These are phyloP conservation scores for Ceratorhiza oryzae-sativae DNA, from an alignment of 1,284 basidiomycete genomes.

Conservation along the genomic window DNA sequence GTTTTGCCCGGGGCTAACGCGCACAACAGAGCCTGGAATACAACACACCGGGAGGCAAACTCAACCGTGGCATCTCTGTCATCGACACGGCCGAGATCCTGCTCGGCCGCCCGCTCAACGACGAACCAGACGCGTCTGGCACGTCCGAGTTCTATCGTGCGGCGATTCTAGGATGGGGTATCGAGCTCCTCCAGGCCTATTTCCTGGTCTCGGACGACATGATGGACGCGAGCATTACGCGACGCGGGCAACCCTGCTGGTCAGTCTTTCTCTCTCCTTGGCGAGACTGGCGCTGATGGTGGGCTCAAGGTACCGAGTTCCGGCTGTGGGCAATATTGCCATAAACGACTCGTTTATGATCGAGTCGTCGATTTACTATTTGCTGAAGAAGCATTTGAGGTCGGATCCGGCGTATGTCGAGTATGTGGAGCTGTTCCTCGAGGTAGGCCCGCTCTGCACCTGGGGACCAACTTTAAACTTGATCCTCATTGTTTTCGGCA, in stretches of 20 bases:
- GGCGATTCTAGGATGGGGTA: conserved; percentile 93
- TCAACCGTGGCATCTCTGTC: conserved; percentile 95
- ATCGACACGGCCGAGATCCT: conserved; percentile 93
- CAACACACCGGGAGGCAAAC: conserved; percentile 94
- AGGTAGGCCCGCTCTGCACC: conserved; percentile 56
- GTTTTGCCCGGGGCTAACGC: neutral
- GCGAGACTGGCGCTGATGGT: neutral
- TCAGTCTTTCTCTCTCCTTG: neutral
- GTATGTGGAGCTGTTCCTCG: conserved; percentile 90
- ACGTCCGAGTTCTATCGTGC: conserved; percentile 81
- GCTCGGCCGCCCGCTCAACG: conserved; percentile 68
- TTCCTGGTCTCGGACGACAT: conserved; percentile 99
- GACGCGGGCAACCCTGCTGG: conserved; percentile 99
- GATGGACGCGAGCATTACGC: conserved; percentile 94
- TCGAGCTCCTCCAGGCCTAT: conserved; percentile 96
- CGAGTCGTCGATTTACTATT: conserved; percentile 90
- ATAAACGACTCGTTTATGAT: conserved; percentile 99
- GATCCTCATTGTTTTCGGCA: conserved; percentile 54
- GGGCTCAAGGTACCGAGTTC: conserved; percentile 65
- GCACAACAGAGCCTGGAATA: conserved; percentile 82
- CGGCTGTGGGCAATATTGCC: conserved; percentile 83
- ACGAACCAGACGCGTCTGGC: conserved; percentile 54
- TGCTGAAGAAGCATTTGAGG: conserved; percentile 90
- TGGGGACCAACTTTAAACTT: no score
- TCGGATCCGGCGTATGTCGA: conserved; percentile 84